Evolutionary conservation across 352 stramenopile genomes (phyloP).

Genomic region (Globisporangium ultimum): DNA sequence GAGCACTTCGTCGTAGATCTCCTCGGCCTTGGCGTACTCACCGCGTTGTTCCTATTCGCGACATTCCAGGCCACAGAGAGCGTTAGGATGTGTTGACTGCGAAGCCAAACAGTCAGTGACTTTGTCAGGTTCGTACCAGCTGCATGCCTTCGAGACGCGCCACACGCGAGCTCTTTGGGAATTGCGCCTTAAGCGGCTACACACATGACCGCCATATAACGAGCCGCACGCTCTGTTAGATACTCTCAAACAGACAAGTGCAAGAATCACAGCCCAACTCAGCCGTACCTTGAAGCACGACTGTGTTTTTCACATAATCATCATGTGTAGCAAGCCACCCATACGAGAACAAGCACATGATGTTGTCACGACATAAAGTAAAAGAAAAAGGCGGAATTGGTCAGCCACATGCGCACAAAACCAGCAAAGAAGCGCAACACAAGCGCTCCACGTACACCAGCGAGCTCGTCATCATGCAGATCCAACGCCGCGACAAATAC

Average conservation of each 20-base stretch:
- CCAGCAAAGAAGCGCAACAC: background rate
- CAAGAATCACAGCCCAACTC: background rate
- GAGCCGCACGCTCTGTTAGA: background rate
- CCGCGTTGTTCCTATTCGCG: conserved; percentile 36
- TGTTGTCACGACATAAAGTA: background rate
- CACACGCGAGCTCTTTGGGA: conserved; percentile 58
- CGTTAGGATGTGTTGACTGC: background rate
- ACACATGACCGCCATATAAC: background rate
- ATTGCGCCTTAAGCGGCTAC: conserved; percentile 47
- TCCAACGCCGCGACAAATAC: conserved; percentile 63
- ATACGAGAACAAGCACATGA: too few relatives aligned
- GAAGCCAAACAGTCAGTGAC: background rate
- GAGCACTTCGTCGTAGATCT: conserved; percentile 58
- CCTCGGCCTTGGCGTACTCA: conserved; percentile 52
- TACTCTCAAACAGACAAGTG: background rate
- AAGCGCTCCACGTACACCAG: conserved; percentile 17
- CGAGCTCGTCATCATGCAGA: conserved; percentile 51
- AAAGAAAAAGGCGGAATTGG: background rate
- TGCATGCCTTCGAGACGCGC: conserved; percentile 55
- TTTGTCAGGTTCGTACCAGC: conserved; percentile 13
- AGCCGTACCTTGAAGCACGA: conserved; percentile 13
- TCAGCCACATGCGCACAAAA: background rate
- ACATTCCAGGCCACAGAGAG: background rate
- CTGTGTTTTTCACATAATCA: background rate
- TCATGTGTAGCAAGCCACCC: background rate